Evolutionary conservation across 192 early-diverging fungal genomes (phyloP).

Genomic region (Coemansia sp.): DNA sequence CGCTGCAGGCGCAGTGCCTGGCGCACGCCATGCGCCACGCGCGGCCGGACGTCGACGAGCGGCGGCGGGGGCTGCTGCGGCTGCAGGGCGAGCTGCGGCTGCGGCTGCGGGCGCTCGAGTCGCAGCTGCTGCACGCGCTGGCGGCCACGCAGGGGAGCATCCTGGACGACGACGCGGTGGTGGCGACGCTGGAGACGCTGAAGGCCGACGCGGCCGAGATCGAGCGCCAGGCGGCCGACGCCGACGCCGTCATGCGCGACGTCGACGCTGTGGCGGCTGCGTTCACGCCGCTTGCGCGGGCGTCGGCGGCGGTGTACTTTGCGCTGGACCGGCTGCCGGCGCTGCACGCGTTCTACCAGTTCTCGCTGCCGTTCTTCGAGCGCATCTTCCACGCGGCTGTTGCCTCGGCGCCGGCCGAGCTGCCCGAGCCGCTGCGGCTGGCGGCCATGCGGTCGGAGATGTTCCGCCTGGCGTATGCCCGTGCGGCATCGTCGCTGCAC

Average conservation of each 20-base stretch:
- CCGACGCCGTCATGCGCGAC: conserved; percentile 91
- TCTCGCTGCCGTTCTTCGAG: conserved; percentile 95
- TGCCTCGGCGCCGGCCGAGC: conserved; percentile 58
- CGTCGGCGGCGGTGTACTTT: conserved; percentile 94
- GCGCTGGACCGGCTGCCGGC: conserved; percentile 90
- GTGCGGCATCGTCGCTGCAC: conserved; percentile 79
- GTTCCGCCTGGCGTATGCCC: conserved; percentile 77
- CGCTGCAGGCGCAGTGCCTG: conserved; percentile 96
- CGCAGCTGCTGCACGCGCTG: conserved; percentile 87
- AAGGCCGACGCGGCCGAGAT: conserved; percentile 97
- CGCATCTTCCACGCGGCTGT: conserved; percentile 88
- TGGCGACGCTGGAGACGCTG: conserved; percentile 90
- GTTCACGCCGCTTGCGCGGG: conserved; percentile 89
- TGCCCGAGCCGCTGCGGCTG: conserved; percentile 63
- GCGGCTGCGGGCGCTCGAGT: conserved; percentile 89
- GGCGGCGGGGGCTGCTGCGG: conserved; percentile 89
- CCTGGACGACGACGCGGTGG: conserved; percentile 94
- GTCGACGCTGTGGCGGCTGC: conserved; percentile 88
- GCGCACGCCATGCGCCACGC: conserved; percentile 93
- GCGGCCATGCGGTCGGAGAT: conserved; percentile 76
- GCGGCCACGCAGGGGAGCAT: conserved; percentile 96
- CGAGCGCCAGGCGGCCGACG: conserved; percentile 87
- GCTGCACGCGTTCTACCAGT: conserved; percentile 96
- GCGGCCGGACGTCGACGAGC: conserved; percentile 92
- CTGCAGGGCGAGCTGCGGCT: conserved; percentile 97